Conservation (phyloP, 306 rosid species). For the Vigna trinervia region DNA sequence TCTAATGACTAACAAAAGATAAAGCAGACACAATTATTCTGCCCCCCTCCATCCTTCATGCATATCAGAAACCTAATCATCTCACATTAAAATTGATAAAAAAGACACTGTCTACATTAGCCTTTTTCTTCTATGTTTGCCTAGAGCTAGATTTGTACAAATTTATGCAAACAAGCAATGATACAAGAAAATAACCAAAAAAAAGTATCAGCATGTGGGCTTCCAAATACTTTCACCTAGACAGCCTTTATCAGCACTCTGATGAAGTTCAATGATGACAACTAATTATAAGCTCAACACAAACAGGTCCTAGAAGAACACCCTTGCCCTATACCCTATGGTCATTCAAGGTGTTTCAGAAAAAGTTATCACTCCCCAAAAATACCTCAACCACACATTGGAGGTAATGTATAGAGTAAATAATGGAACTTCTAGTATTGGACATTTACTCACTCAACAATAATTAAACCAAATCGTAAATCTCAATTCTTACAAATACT, state of each 20-base stretch:
- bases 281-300: background rate
- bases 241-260: slow-evolving; percentile 5
- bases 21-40: background rate
- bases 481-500: background rate
- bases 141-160: background rate
- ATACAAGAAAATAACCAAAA: background rate
- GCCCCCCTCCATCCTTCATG: background rate
- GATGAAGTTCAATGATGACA: background rate
- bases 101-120: background rate
- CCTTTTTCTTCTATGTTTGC: background rate
- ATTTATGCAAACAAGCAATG: background rate
- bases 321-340: background rate
- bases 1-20: background rate
- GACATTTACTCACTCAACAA: background rate
- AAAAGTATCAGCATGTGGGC: background rate
- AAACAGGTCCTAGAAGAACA: too few relatives aligned
- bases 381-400: background rate
- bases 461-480: background rate
- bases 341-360: background rate
- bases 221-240: slow-evolving; percentile 15
- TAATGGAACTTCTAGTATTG: background rate
- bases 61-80: background rate
- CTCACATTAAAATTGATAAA: background rate
- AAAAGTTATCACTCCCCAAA: background rate
- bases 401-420: background rate